Conservation (phyloP, 495 filamentous ascomycete species). For the Aspergillus cavernicola region DNA sequence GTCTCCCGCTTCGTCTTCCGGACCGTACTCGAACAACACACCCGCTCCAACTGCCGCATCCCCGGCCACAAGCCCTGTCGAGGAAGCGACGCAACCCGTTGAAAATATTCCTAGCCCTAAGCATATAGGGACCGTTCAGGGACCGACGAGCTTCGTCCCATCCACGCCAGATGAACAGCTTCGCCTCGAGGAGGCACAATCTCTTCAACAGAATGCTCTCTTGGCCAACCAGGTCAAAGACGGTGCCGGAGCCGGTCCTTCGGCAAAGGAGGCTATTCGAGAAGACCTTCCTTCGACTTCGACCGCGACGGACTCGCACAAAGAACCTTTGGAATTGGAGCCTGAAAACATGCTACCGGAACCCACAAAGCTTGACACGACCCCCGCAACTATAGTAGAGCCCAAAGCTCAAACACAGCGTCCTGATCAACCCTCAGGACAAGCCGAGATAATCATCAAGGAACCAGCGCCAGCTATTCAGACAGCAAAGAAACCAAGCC, state of each 20-base stretch:
- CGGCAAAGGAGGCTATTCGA: constrained; percentile 26
- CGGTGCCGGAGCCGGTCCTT: constrained; percentile 7
- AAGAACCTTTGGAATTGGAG: constrained; percentile 14
- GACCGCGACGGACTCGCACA: constrained; percentile 21
- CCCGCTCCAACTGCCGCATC: constrained; percentile 36
- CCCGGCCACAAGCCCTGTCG: constrained; percentile 40
- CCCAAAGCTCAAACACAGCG: constrained; percentile 17
- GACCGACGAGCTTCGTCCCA: constrained; percentile 28
- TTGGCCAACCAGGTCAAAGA: constrained; percentile 22
- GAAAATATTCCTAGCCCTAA: constrained; percentile 26
- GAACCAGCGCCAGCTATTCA: constrained; percentile 12
- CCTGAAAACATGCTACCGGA: constrained; percentile 10
- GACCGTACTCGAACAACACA: constrained; percentile 42
- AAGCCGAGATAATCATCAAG: constrained; percentile 13
- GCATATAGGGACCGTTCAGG: constrained; percentile 18
- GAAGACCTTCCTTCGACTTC: constrained; percentile 19
- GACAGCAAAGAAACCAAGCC: constrained; percentile 18
- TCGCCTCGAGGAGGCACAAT: constrained; percentile 46
- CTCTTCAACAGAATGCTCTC: constrained; percentile 29
- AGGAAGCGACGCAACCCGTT: constrained; percentile 28
- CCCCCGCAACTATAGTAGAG: constrained; percentile 10
- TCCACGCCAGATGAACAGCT: constrained; percentile 50
- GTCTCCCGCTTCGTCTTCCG: constrained; percentile 43
- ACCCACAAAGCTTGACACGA: constrained; percentile 12
- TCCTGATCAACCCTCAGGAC: constrained; percentile 6